These are phyloP conservation scores for Lasiodiplodia gonubiensis DNA, from an alignment of 2,329 filamentous ascomycete genomes.

Conservation along the genomic window DNA sequence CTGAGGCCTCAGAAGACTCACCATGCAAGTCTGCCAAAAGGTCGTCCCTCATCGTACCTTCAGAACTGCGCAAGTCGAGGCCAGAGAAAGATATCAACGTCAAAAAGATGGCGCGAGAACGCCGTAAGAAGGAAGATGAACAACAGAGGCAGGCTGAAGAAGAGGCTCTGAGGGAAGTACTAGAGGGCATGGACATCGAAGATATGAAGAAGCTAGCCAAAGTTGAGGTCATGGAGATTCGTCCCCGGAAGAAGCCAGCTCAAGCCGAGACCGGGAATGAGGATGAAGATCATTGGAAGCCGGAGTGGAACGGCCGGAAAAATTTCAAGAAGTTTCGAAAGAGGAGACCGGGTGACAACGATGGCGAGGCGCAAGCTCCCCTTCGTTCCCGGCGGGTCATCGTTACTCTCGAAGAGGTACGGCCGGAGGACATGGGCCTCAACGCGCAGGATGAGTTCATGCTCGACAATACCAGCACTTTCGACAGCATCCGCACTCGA, in stretches of 20 bases:
- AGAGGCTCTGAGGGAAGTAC: slow-evolving; percentile 60
- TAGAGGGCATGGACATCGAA: slow-evolving; percentile 72
- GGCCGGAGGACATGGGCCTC: slow-evolving; percentile 52
- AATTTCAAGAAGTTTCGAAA: slow-evolving; percentile 91
- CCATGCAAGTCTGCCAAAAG: slow-evolving; percentile 36
- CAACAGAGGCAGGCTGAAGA: slow-evolving; percentile 64
- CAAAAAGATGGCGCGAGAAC: slow-evolving; percentile 64
- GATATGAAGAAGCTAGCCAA: slow-evolving; percentile 76
- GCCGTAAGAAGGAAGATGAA: slow-evolving; percentile 59
- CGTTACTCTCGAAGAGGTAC: slow-evolving; percentile 74
- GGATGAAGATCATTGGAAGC: slow-evolving; percentile 73
- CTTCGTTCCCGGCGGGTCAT: slow-evolving; percentile 63
- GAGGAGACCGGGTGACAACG: slow-evolving; percentile 51
- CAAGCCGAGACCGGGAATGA: slow-evolving; percentile 44
- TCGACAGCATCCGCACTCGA: slow-evolving; percentile 5
- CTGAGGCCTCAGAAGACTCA: slow-evolving; percentile 47
- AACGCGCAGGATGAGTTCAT: slow-evolving; percentile 68
- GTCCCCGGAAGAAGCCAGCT: slow-evolving; percentile 39
- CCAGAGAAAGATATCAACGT: slow-evolving; percentile 69
- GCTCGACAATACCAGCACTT: neutral
- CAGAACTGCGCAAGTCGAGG: slow-evolving; percentile 40
- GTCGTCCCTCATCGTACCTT: slow-evolving; percentile 4
- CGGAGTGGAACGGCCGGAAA: slow-evolving; percentile 89
- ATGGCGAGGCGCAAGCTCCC: slow-evolving; percentile 46
- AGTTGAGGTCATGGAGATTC: slow-evolving; percentile 76